Evolutionary conservation across 768 basidiomycete species (phyloP).

Genomic region (Phlegmacium glaucopus): DNA sequence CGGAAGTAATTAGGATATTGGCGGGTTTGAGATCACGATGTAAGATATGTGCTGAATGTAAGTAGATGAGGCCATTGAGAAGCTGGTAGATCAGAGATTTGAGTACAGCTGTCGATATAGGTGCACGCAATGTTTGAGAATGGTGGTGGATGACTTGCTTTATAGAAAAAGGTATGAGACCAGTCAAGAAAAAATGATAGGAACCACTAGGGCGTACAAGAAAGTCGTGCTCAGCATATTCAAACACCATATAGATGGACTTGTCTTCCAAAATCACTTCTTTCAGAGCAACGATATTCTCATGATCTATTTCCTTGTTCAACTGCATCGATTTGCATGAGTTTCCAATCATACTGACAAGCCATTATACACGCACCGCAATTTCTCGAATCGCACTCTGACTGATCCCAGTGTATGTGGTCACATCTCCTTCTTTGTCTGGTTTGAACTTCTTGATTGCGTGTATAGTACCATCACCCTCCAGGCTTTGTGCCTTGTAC

Average conservation of each 20-base stretch:
- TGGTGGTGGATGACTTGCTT: slow-evolving; percentile 99
- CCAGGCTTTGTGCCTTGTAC: slow-evolving; percentile 88
- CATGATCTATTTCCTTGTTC: slow-evolving; percentile 86
- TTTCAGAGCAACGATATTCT: slow-evolving; percentile 86
- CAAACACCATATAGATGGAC: slow-evolving; percentile 99
- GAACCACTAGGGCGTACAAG: slow-evolving; percentile 52
- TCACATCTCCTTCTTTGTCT: slow-evolving; percentile 96
- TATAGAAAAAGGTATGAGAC: not conserved
- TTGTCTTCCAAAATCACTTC: slow-evolving; percentile 98
- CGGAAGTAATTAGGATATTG: slow-evolving; percentile 91
- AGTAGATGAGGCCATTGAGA: slow-evolving; percentile 89
- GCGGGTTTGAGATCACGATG: slow-evolving; percentile 99
- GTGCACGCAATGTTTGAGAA: slow-evolving; percentile 79
- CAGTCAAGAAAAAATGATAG: not conserved
- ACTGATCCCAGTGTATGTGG: slow-evolving; percentile 95
- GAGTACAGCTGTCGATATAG: slow-evolving; percentile 74
- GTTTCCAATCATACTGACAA: slow-evolving; percentile 13
- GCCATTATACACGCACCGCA: slow-evolving; percentile 56
- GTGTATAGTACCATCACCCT: slow-evolving; percentile 67
- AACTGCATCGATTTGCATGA: slow-evolving; percentile 40
- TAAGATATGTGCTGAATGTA: slow-evolving; percentile 91
- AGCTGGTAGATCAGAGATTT: slow-evolving; percentile 95
- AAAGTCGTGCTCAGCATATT: slow-evolving; percentile 99
- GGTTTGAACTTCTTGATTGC: slow-evolving; percentile 99
- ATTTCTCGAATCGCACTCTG: slow-evolving; percentile 98